Base-by-base conservation (phyloP, 2,329 filamentous ascomycete species). In the Colletotrichum somersetense region DNA sequence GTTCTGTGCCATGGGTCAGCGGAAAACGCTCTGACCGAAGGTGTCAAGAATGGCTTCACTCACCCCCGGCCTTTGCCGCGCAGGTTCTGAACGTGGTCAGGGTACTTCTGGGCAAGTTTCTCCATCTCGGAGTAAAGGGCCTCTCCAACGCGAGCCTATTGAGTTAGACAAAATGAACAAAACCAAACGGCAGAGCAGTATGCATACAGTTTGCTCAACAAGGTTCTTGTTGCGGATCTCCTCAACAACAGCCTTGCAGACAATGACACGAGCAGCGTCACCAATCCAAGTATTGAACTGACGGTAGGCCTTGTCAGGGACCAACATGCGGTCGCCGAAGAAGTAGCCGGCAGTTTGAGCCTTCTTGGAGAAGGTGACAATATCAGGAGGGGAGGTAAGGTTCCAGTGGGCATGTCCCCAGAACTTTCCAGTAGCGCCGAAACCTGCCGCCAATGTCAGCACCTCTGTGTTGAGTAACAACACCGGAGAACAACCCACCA, bases 231-330 rank as follows among this genome's bases (percentile, higher is more conserved):
- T 85, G 75, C 92, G 85, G 72, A 96, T 92, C 82, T 95, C 93
- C 71, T 92, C 83, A 79, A 95, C 89, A 80, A 96, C 94, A 75
- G 91, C 91, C 75, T 91, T 90, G 89, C 93, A 94, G 76, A 95
- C 87, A 75, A 96, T 85, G 20, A 92, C 92, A 73, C 92, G 91
- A 48, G 92, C 91, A 67, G 93, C 93, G 82, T 96, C 93, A 76
- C 93, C 93, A 86, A 95, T 94, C 93, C 93, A 95, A 67, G 93
- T 95, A 85, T 95, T 95, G 85, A 95, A 96, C 83, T 96, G 93
- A 74, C 93, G 89, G 85, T 95, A 95, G 40, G 93, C 91, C 85
- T 93, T 93, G 83, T 95, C 94, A 33, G 93, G 93, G 62, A 92
- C 86, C 62, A 96, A 85, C 56, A 88, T 89, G n/a, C 88, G 86